phyloP scores from a whole-genome alignment of 768 basidiomycete species.

The Mycena capillaripes region DNA sequence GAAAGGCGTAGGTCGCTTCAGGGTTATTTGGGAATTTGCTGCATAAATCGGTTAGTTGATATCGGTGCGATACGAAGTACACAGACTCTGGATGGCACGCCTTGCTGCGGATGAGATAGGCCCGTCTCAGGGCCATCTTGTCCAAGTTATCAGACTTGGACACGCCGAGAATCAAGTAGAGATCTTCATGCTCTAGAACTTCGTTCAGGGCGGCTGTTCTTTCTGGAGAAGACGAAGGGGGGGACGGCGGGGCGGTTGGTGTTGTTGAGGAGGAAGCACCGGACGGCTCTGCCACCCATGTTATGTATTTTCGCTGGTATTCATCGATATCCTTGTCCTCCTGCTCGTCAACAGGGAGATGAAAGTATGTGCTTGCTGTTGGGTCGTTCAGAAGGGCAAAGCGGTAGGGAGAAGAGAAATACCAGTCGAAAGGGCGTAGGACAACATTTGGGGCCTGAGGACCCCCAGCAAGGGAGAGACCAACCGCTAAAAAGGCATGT shows the following conservation, averaged over 20 bases:
- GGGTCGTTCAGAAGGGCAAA: not conserved
- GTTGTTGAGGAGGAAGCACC: conserved; percentile 43
- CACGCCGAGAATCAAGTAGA: conserved; percentile 83
- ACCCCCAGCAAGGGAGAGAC: conserved; percentile 10
- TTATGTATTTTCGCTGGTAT: conserved; percentile 61
- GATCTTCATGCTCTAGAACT: conserved; percentile 73
- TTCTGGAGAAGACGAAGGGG: conserved; percentile 33
- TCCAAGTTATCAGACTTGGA: conserved; percentile 65
- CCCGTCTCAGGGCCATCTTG: conserved; percentile 74
- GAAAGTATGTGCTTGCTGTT: conserved; percentile 73
- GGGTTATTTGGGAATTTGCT: conserved; percentile 88
- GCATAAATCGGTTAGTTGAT: conserved; percentile 3
- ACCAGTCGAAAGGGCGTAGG: conserved; percentile 62
- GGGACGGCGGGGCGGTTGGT: conserved; percentile 12
- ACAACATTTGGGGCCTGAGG: conserved; percentile 53
- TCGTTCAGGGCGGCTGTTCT: conserved; percentile 57
- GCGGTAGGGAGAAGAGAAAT: conserved; percentile 3
- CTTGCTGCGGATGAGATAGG: conserved; percentile 81
- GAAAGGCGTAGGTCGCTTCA: conserved; percentile 87
- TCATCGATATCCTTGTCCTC: conserved; percentile 62
- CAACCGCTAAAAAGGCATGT: not conserved
- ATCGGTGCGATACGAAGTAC: not conserved
- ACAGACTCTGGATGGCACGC: conserved; percentile 91
- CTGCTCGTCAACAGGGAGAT: conserved; percentile 73
- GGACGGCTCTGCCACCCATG: conserved; percentile 62